A percentile compares a stretch with the other conserved stretches of the same genome.
phyloP scores from a whole-genome alignment of 257 asterid genomes.

The Knoxia roxburghii region DNA sequence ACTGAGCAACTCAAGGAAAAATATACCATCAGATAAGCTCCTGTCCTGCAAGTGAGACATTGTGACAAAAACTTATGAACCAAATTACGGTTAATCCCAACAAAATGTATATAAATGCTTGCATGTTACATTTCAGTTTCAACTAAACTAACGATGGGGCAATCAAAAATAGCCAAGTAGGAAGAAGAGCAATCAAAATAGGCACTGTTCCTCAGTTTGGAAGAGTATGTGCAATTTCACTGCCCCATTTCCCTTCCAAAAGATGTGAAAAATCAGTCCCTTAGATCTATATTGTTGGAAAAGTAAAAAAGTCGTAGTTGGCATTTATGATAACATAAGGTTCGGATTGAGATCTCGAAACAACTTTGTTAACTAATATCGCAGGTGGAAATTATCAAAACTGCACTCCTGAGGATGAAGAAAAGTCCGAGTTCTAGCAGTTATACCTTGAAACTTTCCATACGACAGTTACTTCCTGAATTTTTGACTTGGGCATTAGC shows the following conservation, averaged over 20 bases:
- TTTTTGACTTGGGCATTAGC: conserved; percentile 72
- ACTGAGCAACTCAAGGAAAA: conserved; percentile 93
- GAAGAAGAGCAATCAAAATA: not conserved
- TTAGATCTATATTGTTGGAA: not conserved
- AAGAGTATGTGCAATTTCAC: not conserved
- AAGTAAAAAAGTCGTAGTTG: not conserved
- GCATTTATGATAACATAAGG: not conserved
- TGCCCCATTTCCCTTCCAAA: not conserved
- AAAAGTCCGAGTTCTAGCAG: not conserved
- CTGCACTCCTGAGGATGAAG: not conserved
- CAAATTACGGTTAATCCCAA: not conserved
- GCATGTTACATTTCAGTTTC: not conserved
- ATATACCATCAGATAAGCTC: conserved; percentile 73
- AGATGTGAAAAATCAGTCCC: not conserved
- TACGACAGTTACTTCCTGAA: conserved; percentile 66
- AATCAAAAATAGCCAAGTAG: not conserved
- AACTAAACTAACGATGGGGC: not conserved
- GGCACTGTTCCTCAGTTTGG: not conserved
- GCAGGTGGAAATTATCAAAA: not conserved
- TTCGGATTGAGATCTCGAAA: not conserved
- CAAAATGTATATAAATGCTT: not conserved
- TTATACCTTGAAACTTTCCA: conserved; percentile 64
- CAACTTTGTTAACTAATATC: not conserved
- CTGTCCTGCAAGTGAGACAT: conserved; percentile 56
- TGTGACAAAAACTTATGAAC: not conserved